Percentiles rank a stretch among this genome's conserved stretches.
Conservation (phyloP, 1,139 yeast genomes). For the Hemisphaericaspora xylanilytica region DNA sequence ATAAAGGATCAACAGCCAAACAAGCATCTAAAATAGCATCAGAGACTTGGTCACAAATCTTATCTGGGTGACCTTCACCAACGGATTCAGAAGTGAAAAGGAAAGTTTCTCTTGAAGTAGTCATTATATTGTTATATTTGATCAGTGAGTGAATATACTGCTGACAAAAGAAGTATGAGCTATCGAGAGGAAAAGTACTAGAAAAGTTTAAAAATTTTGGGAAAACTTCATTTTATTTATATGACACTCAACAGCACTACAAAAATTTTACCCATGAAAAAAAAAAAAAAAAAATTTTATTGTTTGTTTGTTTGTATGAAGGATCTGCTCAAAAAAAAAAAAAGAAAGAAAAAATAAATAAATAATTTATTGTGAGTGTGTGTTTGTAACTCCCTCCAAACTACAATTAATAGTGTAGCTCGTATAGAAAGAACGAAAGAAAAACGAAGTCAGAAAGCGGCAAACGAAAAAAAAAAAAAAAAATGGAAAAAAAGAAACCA, state of each 20-base stretch:
- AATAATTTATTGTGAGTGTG: too few relatives aligned
- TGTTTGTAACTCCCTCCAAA: too few relatives aligned
- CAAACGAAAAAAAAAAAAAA: too few relatives aligned
- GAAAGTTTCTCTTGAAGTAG: constrained; percentile 43
- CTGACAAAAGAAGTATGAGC: neutral
- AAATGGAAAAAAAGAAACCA: too few relatives aligned
- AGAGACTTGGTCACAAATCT: constrained; percentile 98
- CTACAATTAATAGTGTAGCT: neutral
- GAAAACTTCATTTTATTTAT: constrained; percentile 2
- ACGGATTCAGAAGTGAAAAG: constrained; percentile 95
- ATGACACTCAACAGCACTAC: too few relatives aligned
- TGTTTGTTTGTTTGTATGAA: too few relatives aligned
- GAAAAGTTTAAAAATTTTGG: neutral
- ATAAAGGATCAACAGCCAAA: constrained; percentile 90
- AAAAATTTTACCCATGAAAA: too few relatives aligned
- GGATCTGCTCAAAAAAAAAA: too few relatives aligned
- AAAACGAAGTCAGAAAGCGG: too few relatives aligned
- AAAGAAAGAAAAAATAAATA: too few relatives aligned
- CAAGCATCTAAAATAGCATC: constrained; percentile 99
- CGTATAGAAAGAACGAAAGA: neutral
- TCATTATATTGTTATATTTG: constrained; percentile 14
- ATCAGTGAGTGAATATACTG: constrained; percentile 2
- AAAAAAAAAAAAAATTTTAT: constrained; percentile 1
- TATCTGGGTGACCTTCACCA: constrained; percentile 99
- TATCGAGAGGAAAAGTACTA: neutral